A percentile compares a stretch with the other conserved stretches of the same genome.
phyloP scores from a whole-genome alignment of 1,284 basidiomycete species.

The Austroboletus novae-zelandiae region DNA sequence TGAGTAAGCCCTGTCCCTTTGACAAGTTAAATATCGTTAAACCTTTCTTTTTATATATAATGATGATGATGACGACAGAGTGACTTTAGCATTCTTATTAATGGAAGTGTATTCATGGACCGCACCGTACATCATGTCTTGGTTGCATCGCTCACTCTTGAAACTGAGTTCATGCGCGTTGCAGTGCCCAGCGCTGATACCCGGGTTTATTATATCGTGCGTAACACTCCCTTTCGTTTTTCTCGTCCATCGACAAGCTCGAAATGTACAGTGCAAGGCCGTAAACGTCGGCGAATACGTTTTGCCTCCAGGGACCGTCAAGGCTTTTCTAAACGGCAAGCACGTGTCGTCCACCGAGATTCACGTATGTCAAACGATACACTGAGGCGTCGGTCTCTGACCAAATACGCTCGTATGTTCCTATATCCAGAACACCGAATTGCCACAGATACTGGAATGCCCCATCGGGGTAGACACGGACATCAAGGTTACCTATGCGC shows the following conservation, averaged over 20 bases:
- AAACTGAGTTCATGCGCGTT: constrained; percentile 21
- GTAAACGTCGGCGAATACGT: constrained; percentile 18
- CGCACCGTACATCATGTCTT: constrained; percentile 16
- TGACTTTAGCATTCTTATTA: too few relatives aligned
- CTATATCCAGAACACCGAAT: constrained; percentile 8
- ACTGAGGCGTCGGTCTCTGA: too few relatives aligned
- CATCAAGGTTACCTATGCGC: constrained; percentile 16
- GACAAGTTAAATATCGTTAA: too few relatives aligned
- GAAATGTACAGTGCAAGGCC: constrained; percentile 18
- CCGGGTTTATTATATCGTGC: constrained; percentile 22
- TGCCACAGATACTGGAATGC: constrained; percentile 22
- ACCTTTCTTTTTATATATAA: too few relatives aligned
- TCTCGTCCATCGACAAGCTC: too few relatives aligned
- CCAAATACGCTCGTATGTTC: too few relatives aligned
- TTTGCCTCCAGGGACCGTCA: constrained; percentile 20
- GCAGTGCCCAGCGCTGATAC: constrained; percentile 17
- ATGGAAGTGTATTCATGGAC: constrained; percentile 8
- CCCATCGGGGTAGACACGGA: constrained; percentile 15
- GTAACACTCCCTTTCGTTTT: neutral
- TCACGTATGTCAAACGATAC: constrained; percentile 7
- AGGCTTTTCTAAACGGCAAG: constrained; percentile 20
- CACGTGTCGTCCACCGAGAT: constrained; percentile 23
- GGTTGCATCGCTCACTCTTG: constrained; percentile 18
- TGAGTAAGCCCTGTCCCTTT: too few relatives aligned
- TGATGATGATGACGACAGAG: too few relatives aligned